Base-by-base conservation (phyloP, 495 filamentous ascomycete species). In the Letharia columbiana region DNA sequence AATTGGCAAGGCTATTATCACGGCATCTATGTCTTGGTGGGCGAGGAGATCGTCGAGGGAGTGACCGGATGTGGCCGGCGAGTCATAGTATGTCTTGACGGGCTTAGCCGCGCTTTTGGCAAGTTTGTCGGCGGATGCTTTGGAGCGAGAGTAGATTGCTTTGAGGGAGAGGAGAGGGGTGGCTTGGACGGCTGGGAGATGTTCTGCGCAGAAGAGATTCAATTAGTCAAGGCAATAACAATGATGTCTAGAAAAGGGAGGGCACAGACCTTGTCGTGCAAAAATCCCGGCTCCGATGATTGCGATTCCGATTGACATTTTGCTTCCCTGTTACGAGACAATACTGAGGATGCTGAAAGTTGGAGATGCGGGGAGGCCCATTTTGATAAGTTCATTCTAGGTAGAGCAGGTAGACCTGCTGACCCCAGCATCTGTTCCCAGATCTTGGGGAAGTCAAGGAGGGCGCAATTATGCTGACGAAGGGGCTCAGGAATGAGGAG, bases 81-180 rank as follows among this genome's bases (percentile, higher is more conserved):
- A 42, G 28, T 72, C 71, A 44, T 59, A 69, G 60, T 70, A 74
- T 9, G 60, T 60, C 18, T 70, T 62, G 50, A 73, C 61, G 15
- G 28, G 23, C n/a, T 64, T n/a, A 15, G 61, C 60, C 20, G 42
- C 42, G 44, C 37, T 17, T 40, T 65, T 37, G 37, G 54, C 59
- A 28, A 67, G 60, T 23, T 58, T 23, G 9, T 69, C 63, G 28
- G 71, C 72, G 13, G 67, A 71, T 15, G 23, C 52, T 45, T 66
- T 59, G 11, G 73, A 74, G 3, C 68, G 63, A 7, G 73, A 75
- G 66, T 75, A 74, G 57, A 75, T 62, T 13, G 73, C 73, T 44
- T 69, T 73, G 17, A 75, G 73, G 39, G 61, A 50, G 54, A 68
- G 20, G 33, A 44, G 42, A 33, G 71, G 31, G 49, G 40, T 56